These are phyloP conservation scores for Scheffersomyces amazonensis DNA, from an alignment of 805 yeast genomes.

Conservation along the genomic window DNA sequence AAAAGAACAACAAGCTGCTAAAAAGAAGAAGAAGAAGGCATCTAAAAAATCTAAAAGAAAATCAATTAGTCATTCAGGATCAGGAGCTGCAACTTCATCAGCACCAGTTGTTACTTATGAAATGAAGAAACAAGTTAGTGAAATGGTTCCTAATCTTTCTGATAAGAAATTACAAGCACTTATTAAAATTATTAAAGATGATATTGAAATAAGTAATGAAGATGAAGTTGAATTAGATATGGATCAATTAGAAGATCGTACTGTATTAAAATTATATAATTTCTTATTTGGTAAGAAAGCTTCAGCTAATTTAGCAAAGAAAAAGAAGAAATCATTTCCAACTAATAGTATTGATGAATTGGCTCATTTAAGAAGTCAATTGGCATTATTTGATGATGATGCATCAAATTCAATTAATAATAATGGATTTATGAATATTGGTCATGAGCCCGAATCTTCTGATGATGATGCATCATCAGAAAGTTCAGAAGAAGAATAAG, in stretches of 20 bases:
- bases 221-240: constrained; percentile 92
- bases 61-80: neutral
- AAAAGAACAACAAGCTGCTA: constrained; percentile 59
- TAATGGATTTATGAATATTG: constrained; percentile 29
- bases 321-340: constrained; percentile 23
- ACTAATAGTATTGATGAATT: constrained; percentile 47
- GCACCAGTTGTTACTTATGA: constrained; percentile 73
- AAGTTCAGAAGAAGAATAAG: constrained; percentile 70
- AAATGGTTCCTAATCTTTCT: constrained; percentile 71
- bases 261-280: constrained; percentile 79
- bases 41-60: constrained; percentile 15
- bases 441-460: constrained; percentile 39
- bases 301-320: constrained; percentile 39
- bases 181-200: constrained; percentile 79
- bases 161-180: constrained; percentile 83
- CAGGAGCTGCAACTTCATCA: constrained; percentile 12
- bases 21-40: constrained; percentile 34
- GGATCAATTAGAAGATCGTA: constrained; percentile 84
- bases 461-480: constrained; percentile 51
- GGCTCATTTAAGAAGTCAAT: constrained; percentile 58
- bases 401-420: constrained; percentile 11
- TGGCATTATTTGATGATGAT: constrained; percentile 42
- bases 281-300: constrained; percentile 57
- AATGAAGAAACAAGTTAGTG: constrained; percentile 93
- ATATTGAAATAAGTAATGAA: constrained; percentile 58